Base-by-base conservation (phyloP, 306 rosid species). In the Dalbergia cochinchinensis region DNA sequence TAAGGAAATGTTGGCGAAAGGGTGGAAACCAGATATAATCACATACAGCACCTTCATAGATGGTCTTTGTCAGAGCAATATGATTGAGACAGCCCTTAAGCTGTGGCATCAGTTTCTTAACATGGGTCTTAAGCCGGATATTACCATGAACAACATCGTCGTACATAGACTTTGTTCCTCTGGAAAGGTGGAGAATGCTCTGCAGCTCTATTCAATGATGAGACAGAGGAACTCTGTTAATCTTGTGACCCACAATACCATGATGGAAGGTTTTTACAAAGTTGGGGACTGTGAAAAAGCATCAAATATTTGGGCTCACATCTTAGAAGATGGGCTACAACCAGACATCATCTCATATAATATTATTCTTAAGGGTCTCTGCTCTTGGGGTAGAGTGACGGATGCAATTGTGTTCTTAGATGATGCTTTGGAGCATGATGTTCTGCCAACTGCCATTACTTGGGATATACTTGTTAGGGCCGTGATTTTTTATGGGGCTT, bases 381-480 rank as follows among this genome's bases (percentile, higher is more conserved):
- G 97, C 77, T 88, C 94, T 64, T 85, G 88, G 82, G 77, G 88
- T 77, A 87, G 96, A 76, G 74, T 91, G 58, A 77, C 88, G 3
- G 94, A 95, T 73, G 99, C 98, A 78, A 71, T 90, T 64, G 57
- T 72, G 51, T 77, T 80, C 77, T 74, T 91, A 50, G 77, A 89
- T 50, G 87, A 93, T 75, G 99, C 99, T 85, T 68, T 93, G 88
- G 45, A 59, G 71, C 87, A 71, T 58, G 97, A 93, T 82, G 74
- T 88, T 83, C 83, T 90, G 78, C 97, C 98, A 3, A 91, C 94
- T 76, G 85, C 79, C 69, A 85, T 92, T 83, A 95, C 97, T 12
- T 95, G 97, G 99, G 45, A 88, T 80, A 91, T 95, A 81, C 91
- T 96, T 80, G 94, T 96, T 79, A 89, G 98, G 85, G 97, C 92